Conservation (phyloP, 345 rosid genomes). For the Camelina laxa region DNA sequence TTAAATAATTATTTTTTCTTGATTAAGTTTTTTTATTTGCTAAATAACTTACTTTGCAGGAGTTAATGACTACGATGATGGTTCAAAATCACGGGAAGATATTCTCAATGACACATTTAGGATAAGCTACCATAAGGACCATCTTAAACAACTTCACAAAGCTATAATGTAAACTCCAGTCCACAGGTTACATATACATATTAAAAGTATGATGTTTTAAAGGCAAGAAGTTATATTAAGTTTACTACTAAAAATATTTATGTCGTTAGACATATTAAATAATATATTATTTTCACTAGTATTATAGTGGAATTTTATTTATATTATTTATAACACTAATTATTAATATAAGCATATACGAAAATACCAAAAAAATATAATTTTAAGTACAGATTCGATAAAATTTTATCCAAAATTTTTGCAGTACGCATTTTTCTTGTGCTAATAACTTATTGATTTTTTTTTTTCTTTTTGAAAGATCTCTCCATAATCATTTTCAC, state of each 20-base stretch:
- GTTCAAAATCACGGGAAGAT: not conserved
- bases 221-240: too few species aligned
- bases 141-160: slow-evolving; percentile 19
- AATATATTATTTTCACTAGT: too few species aligned
- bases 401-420: not conserved
- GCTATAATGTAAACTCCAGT: slow-evolving; percentile 26
- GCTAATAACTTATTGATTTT: not conserved
- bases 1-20: not conserved
- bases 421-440: not conserved
- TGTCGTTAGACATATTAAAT: not conserved
- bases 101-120: slow-evolving; percentile 24
- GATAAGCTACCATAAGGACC: slow-evolving; percentile 13
- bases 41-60: slow-evolving; percentile 6
- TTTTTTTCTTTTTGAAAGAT: not conserved
- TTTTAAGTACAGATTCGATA: not conserved
- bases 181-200: slow-evolving; percentile 3
- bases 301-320: too few species aligned
- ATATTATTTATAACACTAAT: not conserved
- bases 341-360: not conserved
- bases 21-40: not conserved
- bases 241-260: not conserved
- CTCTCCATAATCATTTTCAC: not conserved
- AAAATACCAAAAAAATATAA: not conserved
- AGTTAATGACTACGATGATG: slow-evolving; percentile 23
- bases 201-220: not conserved